phyloP scores from a whole-genome alignment of 2,329 filamentous ascomycete genomes.

The Cercospora nicotianae region DNA sequence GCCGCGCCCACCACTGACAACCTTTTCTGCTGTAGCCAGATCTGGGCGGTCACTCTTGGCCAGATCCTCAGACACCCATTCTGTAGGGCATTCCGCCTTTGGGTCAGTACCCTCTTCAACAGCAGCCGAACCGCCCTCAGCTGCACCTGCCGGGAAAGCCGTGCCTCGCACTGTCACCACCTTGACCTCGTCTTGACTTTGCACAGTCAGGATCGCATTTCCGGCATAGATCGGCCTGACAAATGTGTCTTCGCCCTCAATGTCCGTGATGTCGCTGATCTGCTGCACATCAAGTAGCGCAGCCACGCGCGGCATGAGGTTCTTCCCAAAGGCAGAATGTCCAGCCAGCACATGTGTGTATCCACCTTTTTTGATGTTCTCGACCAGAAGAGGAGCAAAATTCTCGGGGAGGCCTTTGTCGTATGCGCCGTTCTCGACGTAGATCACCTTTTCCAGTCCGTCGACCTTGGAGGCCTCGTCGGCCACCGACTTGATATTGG shows the following conservation, averaged over 20 bases:
- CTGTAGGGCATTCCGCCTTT: slow-evolving; percentile 68
- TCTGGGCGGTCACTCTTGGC: slow-evolving; percentile 93
- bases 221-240: slow-evolving; percentile 96
- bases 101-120: slow-evolving; percentile 83
- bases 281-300: slow-evolving; percentile 90
- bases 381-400: slow-evolving; percentile 86
- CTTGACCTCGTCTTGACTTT: slow-evolving; percentile 83
- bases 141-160: slow-evolving; percentile 75
- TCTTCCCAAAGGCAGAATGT: slow-evolving; percentile 97
- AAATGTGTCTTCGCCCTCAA: slow-evolving; percentile 91
- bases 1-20: slow-evolving; percentile 91
- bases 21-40: slow-evolving; percentile 80
- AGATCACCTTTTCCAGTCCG: slow-evolving; percentile 87
- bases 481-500: slow-evolving; percentile 71
- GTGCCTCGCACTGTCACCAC: slow-evolving; percentile 91
- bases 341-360: slow-evolving; percentile 90
- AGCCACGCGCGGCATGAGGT: slow-evolving; percentile 83
- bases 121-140: slow-evolving; percentile 70
- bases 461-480: slow-evolving; percentile 84
- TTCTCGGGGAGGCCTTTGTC: slow-evolving; percentile 94
- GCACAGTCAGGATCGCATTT: slow-evolving; percentile 93
- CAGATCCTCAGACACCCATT: slow-evolving; percentile 94
- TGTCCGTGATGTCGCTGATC: slow-evolving; percentile 83
- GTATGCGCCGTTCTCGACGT: slow-evolving; percentile 84
- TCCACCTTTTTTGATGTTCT: slow-evolving; percentile 94